Percentiles rank a stretch among this genome's conserved stretches.
These are phyloP conservation scores for Penicillium arizonense DNA, from an alignment of 495 filamentous ascomycete species.

Conservation along the genomic window DNA sequence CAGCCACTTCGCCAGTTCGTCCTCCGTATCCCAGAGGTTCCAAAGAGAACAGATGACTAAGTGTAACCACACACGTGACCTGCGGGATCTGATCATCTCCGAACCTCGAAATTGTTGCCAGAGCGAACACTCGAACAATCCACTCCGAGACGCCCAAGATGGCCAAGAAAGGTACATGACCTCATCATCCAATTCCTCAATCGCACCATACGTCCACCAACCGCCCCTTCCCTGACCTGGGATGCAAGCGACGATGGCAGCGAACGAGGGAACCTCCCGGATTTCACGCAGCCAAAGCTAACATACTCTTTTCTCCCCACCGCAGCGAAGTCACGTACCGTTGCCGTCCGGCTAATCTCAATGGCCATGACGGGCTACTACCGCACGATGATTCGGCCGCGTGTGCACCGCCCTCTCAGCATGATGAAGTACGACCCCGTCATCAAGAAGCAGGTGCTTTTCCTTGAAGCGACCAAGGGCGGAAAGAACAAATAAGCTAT, in stretches of 20 bases:
- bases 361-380: constrained; percentile 99
- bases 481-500: constrained; percentile 39
- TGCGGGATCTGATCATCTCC: constrained; percentile 2
- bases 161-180: constrained; percentile 31
- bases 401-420: constrained; percentile 77
- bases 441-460: constrained; percentile 91
- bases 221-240: too few species aligned
- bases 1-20: too few species aligned
- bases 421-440: constrained; percentile 99
- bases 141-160: constrained; percentile 24
- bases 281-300: constrained; percentile 1
- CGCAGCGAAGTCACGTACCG: constrained; percentile 85
- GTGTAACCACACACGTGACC: constrained; percentile 9
- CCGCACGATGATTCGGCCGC: constrained; percentile 81
- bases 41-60: not conserved
- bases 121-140: constrained; percentile 2
- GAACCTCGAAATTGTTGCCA: constrained; percentile 2
- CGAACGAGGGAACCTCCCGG: constrained; percentile 1
- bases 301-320: not conserved
- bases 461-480: constrained; percentile 82
- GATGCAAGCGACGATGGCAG: not conserved
- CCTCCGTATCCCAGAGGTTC: not conserved
- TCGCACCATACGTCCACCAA: not conserved
- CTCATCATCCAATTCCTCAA: not conserved
- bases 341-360: constrained; percentile 90